Base-by-base conservation (phyloP, 345 rosid species). In the Acer yangbiense region DNA sequence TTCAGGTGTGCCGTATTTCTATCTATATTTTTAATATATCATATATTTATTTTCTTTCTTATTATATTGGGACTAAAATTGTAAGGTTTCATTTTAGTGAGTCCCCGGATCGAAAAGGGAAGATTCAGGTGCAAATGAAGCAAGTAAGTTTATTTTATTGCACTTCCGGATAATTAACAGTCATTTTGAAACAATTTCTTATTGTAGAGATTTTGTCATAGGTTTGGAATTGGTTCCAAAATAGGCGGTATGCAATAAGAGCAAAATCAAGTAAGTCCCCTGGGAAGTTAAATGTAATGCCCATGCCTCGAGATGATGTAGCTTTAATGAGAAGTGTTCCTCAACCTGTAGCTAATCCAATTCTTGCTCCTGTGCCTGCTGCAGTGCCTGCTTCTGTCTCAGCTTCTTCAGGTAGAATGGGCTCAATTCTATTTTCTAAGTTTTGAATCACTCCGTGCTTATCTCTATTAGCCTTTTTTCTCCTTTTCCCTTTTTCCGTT, bases 191-290 rank as follows among this genome's bases (percentile, higher is more conserved):
- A 81, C 54, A 50, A 17, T 69, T n/a, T 65, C 71, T 50, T 27
- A 72, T 72, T 68, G 63, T 41, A 70, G 21, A 17, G 20, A 63
- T 46, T 73, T 44, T 65, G 18, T 85, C 68, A 29, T 78, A 97
- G 99, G 89, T 97, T 61, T 97, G 99, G 97, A 97, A 97, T 82
- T 97, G 99, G 99, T 97, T 97, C 87, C 99, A 97, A 83, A 97
- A 97, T 82, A 97, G 87, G 86, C 90, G 99, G 41, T 97, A 94
- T 86, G 94, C 99, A 54, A 83, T 94, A 66, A 88, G 99, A 78
- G 97, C 98, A 39, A 97, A 90, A 85, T 80, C 94, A 46, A 87
- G 81, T 74, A 97, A 90, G 88, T 77, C 86, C 81, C 97, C 98
- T 20, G 95, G 86, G 74, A 97, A 97, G 85, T 87, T 97, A 73